Percentiles rank a stretch among this genome's conserved stretches.
phyloP scores from a whole-genome alignment of 2,329 filamentous ascomycete species.

The Sclerotinia sclerotiorum region DNA sequence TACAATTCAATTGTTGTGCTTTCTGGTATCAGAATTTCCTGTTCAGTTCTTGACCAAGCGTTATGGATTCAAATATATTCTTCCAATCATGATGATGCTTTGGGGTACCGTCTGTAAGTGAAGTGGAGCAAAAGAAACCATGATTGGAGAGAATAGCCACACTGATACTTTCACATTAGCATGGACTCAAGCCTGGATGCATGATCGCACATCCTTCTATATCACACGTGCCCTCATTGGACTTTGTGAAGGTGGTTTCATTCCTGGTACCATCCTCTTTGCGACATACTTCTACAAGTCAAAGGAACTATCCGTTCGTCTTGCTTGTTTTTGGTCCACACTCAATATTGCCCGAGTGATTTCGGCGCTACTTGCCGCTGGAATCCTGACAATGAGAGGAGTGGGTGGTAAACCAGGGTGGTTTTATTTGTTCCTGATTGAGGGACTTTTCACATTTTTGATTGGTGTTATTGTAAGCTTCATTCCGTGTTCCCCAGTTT shows the following conservation, averaged over 20 bases:
- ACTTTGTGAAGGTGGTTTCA: conserved; percentile 50
- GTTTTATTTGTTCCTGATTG: conserved; percentile 55
- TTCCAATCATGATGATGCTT: conserved; percentile 53
- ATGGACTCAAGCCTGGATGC: conserved; percentile 49
- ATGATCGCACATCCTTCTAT: conserved; percentile 42
- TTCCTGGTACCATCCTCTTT: conserved; percentile 61
- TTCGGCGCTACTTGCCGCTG: conserved; percentile 56
- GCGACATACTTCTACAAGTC: conserved; percentile 71
- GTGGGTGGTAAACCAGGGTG: conserved; percentile 54
- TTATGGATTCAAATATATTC: conserved; percentile 53
- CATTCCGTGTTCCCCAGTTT: neutral
- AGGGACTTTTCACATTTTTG: conserved; percentile 30
- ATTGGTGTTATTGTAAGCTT: conserved; percentile 25
- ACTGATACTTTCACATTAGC: conserved; percentile 29
- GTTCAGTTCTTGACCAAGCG: conserved; percentile 53
- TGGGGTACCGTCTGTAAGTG: conserved; percentile 50
- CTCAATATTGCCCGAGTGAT: conserved; percentile 53
- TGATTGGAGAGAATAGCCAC: neutral
- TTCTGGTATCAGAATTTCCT: conserved; percentile 52
- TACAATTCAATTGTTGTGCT: conserved; percentile 43
- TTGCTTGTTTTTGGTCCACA: conserved; percentile 67
- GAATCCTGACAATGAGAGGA: conserved; percentile 56
- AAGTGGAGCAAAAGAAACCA: conserved; percentile 41
- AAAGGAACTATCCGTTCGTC: conserved; percentile 60
- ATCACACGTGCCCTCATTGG: conserved; percentile 35